A percentile compares a stretch with the other conserved stretches of the same genome.
These are phyloP conservation scores for Flueggea neowawraea DNA, from an alignment of 441 rosid genomes.

Conservation along the genomic window DNA sequence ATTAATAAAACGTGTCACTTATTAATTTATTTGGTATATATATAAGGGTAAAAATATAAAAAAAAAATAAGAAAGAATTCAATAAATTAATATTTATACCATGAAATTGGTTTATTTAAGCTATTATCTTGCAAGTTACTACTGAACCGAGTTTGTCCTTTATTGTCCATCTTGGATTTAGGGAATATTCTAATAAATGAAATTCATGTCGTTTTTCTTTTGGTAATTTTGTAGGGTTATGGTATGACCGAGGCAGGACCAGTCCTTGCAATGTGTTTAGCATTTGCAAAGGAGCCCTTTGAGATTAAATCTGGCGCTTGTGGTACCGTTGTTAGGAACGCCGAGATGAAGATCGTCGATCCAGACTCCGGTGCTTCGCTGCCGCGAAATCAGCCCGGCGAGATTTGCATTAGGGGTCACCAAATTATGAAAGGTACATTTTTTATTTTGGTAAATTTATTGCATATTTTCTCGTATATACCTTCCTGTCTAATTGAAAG, in stretches of 20 bases:
- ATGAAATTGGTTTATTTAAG: too few species aligned
- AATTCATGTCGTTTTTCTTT: background rate
- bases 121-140: too few species aligned
- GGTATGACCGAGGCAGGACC: conserved; percentile 97
- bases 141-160: too few species aligned
- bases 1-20: too few species aligned
- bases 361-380: conserved; percentile 62
- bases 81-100: too few species aligned
- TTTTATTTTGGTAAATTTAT: background rate
- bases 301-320: conserved; percentile 82
- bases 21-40: too few species aligned
- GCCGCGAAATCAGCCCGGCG: conserved; percentile 60
- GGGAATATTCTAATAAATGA: too few species aligned
- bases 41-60: too few species aligned
- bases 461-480: too few species aligned
- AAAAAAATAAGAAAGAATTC: too few species aligned
- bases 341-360: conserved; percentile 81
- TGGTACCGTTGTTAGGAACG: conserved; percentile 83
- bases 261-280: conserved; percentile 65
- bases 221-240: conserved; percentile 47
- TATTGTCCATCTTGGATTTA: too few species aligned
- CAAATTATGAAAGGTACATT: conserved; percentile 81
- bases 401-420: conserved; percentile 74
- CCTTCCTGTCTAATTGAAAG: too few species aligned
- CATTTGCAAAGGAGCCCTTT: conserved; percentile 69